These are phyloP conservation scores for Reutealis trisperma DNA, from an alignment of 345 rosid species.

Conservation along the genomic window DNA sequence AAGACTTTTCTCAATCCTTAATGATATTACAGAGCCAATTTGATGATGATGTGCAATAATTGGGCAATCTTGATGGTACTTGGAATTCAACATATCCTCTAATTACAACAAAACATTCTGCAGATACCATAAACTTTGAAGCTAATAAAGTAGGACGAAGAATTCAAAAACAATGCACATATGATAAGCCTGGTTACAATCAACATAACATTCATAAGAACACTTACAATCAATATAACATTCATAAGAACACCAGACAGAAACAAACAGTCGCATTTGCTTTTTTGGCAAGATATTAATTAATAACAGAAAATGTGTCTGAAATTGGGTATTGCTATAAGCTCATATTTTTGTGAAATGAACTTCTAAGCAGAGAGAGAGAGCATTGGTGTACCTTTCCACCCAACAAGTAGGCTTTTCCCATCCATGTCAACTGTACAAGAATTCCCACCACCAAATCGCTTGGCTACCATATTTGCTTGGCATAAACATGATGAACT, in stretches of 20 bases:
- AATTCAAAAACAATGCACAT: not conserved
- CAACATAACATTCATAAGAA: too few species aligned
- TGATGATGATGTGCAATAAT: not conserved
- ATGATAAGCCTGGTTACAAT: too few species aligned
- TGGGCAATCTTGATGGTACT: not conserved
- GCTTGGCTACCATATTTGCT: slow-evolving; percentile 34
- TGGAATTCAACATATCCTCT: not conserved
- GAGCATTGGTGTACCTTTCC: slow-evolving; percentile 51
- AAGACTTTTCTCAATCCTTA: not conserved
- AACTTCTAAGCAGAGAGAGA: slow-evolving; percentile 40
- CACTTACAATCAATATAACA: too few species aligned
- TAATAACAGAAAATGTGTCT: too few species aligned
- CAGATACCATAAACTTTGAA: not conserved
- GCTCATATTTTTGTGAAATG: too few species aligned
- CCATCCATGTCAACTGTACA: slow-evolving; percentile 40
- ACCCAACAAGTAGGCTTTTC: slow-evolving; percentile 38
- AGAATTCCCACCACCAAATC: slow-evolving; percentile 28
- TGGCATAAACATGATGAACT: slow-evolving; percentile 43
- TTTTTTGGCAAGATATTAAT: too few species aligned
- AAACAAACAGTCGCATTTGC: too few species aligned
- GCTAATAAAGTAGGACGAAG: not conserved
- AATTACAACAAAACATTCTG: not conserved
- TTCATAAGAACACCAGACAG: too few species aligned
- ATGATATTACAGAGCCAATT: not conserved
- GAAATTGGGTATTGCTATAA: too few species aligned